phyloP scores from a whole-genome alignment of 2,329 filamentous ascomycete species.

The Aspergillus sp. region DNA sequence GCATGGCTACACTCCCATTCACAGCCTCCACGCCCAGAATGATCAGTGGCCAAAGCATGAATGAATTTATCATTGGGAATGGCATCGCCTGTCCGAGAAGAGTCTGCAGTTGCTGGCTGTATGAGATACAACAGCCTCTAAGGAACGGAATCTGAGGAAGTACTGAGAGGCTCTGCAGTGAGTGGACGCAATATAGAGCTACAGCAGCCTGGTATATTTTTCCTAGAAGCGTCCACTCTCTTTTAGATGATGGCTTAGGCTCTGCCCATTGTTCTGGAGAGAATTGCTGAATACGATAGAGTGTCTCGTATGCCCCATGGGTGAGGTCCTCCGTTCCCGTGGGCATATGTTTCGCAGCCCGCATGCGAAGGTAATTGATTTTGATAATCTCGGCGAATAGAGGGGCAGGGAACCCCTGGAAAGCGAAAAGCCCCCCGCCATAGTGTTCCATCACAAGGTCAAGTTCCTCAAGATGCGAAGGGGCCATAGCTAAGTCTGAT shows the following conservation, averaged over 20 bases:
- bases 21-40: conserved; percentile 29
- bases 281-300: conserved; percentile 23
- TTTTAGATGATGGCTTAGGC: conserved; percentile 14
- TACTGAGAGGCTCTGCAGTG: conserved; percentile 27
- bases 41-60: conserved; percentile 30
- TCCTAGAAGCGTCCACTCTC: conserved; percentile 22
- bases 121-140: neutral
- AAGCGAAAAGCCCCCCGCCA: conserved; percentile 9
- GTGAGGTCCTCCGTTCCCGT: conserved; percentile 1
- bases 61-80: conserved; percentile 12
- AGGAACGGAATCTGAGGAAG: conserved; percentile 15
- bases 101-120: neutral
- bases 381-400: conserved; percentile 29
- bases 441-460: conserved; percentile 18
- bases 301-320: conserved; percentile 13
- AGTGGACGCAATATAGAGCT: conserved; percentile 31
- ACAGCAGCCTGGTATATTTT: conserved; percentile 24
- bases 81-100: conserved; percentile 13
- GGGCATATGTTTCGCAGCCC: conserved; percentile 3
- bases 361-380: conserved; percentile 30
- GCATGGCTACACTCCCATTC: conserved; percentile 9
- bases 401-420: conserved; percentile 22
- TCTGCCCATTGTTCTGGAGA: conserved; percentile 21
- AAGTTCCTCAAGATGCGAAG: conserved; percentile 17
- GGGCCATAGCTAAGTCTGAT: conserved; percentile 19